These are phyloP conservation scores for Salvia sclarea DNA, from an alignment of 305 asterid species.

Conservation along the genomic window DNA sequence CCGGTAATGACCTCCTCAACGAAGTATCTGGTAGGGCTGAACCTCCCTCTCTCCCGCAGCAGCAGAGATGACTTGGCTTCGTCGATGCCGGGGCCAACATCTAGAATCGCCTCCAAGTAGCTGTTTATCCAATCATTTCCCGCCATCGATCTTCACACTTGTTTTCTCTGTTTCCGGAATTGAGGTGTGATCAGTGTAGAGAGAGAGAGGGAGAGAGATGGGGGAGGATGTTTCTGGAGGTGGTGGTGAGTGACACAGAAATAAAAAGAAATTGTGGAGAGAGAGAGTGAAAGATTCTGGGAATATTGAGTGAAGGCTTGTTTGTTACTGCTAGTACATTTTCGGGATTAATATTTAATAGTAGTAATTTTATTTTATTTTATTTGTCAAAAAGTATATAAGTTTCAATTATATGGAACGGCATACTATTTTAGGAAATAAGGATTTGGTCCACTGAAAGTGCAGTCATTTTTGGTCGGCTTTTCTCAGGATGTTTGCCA, in stretches of 20 bases:
- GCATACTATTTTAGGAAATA: background rate
- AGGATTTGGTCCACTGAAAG: too few relatives aligned
- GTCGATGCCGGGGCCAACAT: slow-evolving; percentile 68
- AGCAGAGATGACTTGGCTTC: slow-evolving; percentile 60
- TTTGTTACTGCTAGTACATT: background rate
- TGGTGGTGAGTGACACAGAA: slow-evolving; percentile 12
- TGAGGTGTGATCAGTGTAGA: slow-evolving; percentile 5
- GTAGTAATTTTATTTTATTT: too few relatives aligned
- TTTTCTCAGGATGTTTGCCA: too few relatives aligned
- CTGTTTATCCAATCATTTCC: slow-evolving; percentile 92
- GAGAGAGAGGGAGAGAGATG: slow-evolving; percentile 4
- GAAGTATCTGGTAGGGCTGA: slow-evolving; percentile 78
- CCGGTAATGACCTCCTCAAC: slow-evolving; percentile 81
- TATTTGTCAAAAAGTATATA: too few relatives aligned
- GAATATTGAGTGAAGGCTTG: background rate
- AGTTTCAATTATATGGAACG: background rate
- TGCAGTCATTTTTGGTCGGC: too few relatives aligned
- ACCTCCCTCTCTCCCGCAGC: slow-evolving; percentile 79
- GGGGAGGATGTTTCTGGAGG: slow-evolving; percentile 32
- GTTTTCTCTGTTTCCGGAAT: background rate
- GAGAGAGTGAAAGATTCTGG: slow-evolving; percentile 24
- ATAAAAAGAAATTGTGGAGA: slow-evolving; percentile 1
- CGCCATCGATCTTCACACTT: slow-evolving; percentile 46
- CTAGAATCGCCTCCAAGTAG: slow-evolving; percentile 77
- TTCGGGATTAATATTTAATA: background rate